phyloP scores from a whole-genome alignment of 306 rosid genomes.

The Mucuna pruriens region DNA sequence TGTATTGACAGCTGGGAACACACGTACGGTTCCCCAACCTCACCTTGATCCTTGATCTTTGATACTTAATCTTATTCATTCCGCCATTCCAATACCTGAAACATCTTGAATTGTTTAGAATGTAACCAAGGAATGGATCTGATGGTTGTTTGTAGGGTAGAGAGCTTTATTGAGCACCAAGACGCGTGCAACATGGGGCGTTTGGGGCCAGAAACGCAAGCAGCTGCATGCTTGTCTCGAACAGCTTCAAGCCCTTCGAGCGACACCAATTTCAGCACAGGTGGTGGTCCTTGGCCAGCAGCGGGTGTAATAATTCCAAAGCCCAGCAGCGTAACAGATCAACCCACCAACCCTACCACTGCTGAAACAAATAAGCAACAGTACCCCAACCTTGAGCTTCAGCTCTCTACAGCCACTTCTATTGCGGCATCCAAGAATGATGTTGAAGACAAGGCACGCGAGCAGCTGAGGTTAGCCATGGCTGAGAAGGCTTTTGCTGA shows the following conservation, averaged over 20 bases:
- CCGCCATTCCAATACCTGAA: slow-evolving; percentile 35
- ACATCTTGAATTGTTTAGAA: too few species aligned
- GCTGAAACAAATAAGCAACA: slow-evolving; percentile 32
- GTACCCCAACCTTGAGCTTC: slow-evolving; percentile 12
- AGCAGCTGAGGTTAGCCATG: slow-evolving; percentile 73
- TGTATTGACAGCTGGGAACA: slow-evolving; percentile 46
- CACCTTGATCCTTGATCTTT: too few species aligned
- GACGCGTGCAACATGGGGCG: slow-evolving; percentile 91
- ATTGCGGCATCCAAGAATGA: too few species aligned
- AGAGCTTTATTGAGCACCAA: slow-evolving; percentile 98
- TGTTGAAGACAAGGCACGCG: slow-evolving; percentile 59
- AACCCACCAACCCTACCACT: too few species aligned
- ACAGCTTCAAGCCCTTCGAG: slow-evolving; percentile 93
- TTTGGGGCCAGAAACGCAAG: slow-evolving; percentile 50
- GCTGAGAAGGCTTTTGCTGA: slow-evolving; percentile 78
- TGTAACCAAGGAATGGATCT: too few species aligned
- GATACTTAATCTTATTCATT: too few species aligned
- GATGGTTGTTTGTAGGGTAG: slow-evolving; percentile 82
- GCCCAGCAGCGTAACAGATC: too few species aligned
- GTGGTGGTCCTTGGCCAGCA: slow-evolving; percentile 51
- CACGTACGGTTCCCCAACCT: background rate
- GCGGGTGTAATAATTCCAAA: slow-evolving; percentile 38
- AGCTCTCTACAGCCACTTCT: slow-evolving; percentile 17
- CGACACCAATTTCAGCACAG: slow-evolving; percentile 76
- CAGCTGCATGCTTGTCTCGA: slow-evolving; percentile 71